These are phyloP conservation scores for Neopestalotiopsis sp. DNA, from an alignment of 2,329 filamentous ascomycete genomes.

Conservation along the genomic window DNA sequence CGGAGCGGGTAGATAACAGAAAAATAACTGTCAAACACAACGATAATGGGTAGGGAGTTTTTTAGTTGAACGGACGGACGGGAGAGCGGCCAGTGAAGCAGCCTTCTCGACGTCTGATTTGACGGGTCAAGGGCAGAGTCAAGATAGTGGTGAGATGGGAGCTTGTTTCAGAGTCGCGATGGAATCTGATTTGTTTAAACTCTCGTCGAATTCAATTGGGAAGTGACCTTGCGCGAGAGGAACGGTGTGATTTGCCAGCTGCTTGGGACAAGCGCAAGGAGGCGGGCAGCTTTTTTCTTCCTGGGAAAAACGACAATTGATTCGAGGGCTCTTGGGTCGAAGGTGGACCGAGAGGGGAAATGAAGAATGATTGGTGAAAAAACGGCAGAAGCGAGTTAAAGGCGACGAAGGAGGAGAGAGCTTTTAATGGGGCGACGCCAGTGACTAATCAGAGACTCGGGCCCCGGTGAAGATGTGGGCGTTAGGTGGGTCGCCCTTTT, in stretches of 20 bases:
- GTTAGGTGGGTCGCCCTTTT: slow-evolving; percentile 11
- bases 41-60: slow-evolving; percentile 18
- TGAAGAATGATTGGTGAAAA: slow-evolving; percentile 39
- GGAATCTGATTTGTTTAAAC: background rate
- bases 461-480: background rate
- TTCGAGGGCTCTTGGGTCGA: slow-evolving; percentile 38
- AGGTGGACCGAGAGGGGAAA: slow-evolving; percentile 36
- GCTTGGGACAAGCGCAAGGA: slow-evolving; percentile 17
- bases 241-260: slow-evolving; percentile 12
- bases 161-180: slow-evolving; percentile 2
- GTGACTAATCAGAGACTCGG: slow-evolving; percentile 40
- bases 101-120: background rate
- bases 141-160: background rate
- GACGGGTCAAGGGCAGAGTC: background rate
- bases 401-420: slow-evolving; percentile 32
- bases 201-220: background rate
- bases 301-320: slow-evolving; percentile 31
- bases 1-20: slow-evolving; percentile 21
- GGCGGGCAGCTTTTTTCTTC: slow-evolving; percentile 6
- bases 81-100: background rate
- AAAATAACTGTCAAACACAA: slow-evolving; percentile 9
- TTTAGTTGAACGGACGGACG: slow-evolving; percentile 7
- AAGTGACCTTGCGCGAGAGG: background rate
- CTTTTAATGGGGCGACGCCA: slow-evolving; percentile 38
- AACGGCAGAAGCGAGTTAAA: slow-evolving; percentile 40